These are phyloP conservation scores for Corynascus novoguineensis DNA, from an alignment of 495 filamentous ascomycete genomes.

Conservation along the genomic window DNA sequence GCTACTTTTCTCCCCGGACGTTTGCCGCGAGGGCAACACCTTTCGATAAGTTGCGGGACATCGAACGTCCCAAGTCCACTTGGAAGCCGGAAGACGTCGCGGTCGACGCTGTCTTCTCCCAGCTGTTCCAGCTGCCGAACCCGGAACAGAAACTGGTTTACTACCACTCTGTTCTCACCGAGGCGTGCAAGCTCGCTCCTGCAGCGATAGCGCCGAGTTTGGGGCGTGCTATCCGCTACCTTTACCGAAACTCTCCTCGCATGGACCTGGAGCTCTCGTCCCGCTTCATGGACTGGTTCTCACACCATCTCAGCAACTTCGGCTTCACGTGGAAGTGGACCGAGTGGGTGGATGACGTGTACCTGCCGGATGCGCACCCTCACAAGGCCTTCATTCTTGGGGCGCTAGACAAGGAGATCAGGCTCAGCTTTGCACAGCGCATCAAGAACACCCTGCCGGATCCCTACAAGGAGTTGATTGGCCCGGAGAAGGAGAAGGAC, in stretches of 20 bases:
- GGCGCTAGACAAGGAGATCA: slow-evolving; percentile 92
- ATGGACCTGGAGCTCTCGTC: slow-evolving; percentile 84
- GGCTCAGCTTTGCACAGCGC: slow-evolving; percentile 90
- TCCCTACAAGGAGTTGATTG: slow-evolving; percentile 75
- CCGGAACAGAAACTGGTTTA: slow-evolving; percentile 94
- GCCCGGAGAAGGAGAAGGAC: slow-evolving; percentile 85
- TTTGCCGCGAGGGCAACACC: slow-evolving; percentile 91
- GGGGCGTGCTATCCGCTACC: slow-evolving; percentile 85
- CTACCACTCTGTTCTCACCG: slow-evolving; percentile 90
- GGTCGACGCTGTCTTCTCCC: slow-evolving; percentile 94
- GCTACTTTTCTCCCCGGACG: slow-evolving; percentile 79
- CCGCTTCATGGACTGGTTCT: slow-evolving; percentile 95
- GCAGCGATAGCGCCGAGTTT: slow-evolving; percentile 94
- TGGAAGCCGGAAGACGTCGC: slow-evolving; percentile 99
- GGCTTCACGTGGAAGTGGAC: slow-evolving; percentile 99
- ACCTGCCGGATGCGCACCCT: slow-evolving; percentile 68
- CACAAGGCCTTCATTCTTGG: slow-evolving; percentile 89
- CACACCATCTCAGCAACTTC: slow-evolving; percentile 97
- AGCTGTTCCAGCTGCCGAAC: slow-evolving; percentile 79
- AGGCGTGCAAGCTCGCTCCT: slow-evolving; percentile 90
- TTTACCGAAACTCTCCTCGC: slow-evolving; percentile 71
- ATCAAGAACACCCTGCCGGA: slow-evolving; percentile 91
- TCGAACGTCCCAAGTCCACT: slow-evolving; percentile 61
- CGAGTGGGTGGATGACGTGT: slow-evolving; percentile 90
- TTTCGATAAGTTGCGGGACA: slow-evolving; percentile 80